A percentile compares a stretch with the other conserved stretches of the same genome.
These are phyloP conservation scores for Bryoglossum gracile DNA, from an alignment of 495 filamentous ascomycete species.

Conservation along the genomic window DNA sequence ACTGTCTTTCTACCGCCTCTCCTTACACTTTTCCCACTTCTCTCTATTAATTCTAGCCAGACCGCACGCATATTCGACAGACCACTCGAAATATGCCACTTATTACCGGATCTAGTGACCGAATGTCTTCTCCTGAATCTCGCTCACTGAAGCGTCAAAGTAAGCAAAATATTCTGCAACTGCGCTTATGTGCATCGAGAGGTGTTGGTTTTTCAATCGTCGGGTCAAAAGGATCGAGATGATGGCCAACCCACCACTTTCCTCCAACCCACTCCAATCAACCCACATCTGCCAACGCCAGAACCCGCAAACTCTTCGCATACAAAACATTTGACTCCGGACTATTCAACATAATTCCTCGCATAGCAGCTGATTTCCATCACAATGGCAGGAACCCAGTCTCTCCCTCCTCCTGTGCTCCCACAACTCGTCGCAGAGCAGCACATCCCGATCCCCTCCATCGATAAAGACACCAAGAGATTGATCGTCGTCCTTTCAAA, in stretches of 20 bases:
- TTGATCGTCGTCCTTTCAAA: constrained; percentile 95
- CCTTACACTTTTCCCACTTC: no score
- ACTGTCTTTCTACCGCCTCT: no score
- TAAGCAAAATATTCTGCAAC: constrained; percentile 9
- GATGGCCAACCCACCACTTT: not conserved
- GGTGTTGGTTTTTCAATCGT: not conserved
- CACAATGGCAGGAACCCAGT: constrained; percentile 63
- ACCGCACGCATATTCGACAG: not conserved
- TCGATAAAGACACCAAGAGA: constrained; percentile 81
- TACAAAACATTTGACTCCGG: not conserved
- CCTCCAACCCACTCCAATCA: not conserved
- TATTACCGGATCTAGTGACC: not conserved
- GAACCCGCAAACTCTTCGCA: not conserved
- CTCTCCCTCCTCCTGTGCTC: constrained; percentile 82
- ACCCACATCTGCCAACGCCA: not conserved
- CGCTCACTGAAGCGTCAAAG: constrained; percentile 22
- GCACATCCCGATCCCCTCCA: constrained; percentile 71
- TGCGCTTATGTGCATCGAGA: not conserved
- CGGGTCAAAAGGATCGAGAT: not conserved
- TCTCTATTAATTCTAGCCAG: no score
- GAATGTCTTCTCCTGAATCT: constrained; percentile 19
- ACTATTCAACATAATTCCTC: constrained; percentile 20
- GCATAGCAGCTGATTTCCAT: constrained; percentile 16
- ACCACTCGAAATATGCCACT: constrained; percentile 8
- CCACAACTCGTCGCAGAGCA: constrained; percentile 92